A percentile compares a stretch with the other conserved stretches of the same genome.
phyloP scores from a whole-genome alignment of 2,329 filamentous ascomycete species.

The Arthrinium phaeospermum region DNA sequence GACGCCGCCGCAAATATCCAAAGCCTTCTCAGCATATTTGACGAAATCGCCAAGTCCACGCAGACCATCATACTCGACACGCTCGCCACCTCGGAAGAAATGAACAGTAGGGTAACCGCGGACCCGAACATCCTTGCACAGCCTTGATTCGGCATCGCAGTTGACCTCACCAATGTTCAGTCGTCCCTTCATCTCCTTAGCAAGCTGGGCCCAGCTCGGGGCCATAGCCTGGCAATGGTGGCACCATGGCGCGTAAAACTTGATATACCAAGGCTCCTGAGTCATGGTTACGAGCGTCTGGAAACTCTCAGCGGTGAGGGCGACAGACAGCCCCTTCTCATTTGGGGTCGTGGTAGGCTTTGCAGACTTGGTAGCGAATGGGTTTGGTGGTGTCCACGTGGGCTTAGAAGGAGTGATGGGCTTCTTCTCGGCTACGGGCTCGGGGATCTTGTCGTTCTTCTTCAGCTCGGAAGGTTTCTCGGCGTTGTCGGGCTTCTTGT shows the following conservation, averaged over 20 bases:
- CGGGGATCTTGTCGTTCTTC: conserved; percentile 35
- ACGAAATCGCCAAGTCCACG: conserved; percentile 91
- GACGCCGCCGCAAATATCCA: conserved; percentile 77
- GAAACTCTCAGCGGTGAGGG: conserved; percentile 84
- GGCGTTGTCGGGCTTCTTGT: conserved; percentile 34
- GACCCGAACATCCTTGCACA: conserved; percentile 91
- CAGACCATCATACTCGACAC: conserved; percentile 90
- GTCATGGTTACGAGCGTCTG: conserved; percentile 84
- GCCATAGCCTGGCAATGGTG: conserved; percentile 93
- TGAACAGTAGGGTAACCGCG: conserved; percentile 85
- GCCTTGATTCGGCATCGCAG: conserved; percentile 80
- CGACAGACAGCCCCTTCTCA: conserved; percentile 73
- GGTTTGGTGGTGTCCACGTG: conserved; percentile 30
- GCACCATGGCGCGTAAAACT: conserved; percentile 98
- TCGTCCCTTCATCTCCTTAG: conserved; percentile 86
- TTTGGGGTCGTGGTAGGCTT: conserved; percentile 70
- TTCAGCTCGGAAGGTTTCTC: conserved; percentile 40
- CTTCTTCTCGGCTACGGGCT: conserved; percentile 35
- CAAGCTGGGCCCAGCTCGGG: conserved; percentile 87
- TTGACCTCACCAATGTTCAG: conserved; percentile 97
- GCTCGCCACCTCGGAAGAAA: conserved; percentile 91
- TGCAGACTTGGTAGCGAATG: conserved; percentile 46
- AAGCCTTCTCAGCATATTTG: conserved; percentile 83
- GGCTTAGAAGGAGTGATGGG: conserved; percentile 27
- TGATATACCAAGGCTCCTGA: conserved; percentile 95